These are phyloP conservation scores for Penicillium argentinense DNA, from an alignment of 495 filamentous ascomycete genomes.

Conservation along the genomic window DNA sequence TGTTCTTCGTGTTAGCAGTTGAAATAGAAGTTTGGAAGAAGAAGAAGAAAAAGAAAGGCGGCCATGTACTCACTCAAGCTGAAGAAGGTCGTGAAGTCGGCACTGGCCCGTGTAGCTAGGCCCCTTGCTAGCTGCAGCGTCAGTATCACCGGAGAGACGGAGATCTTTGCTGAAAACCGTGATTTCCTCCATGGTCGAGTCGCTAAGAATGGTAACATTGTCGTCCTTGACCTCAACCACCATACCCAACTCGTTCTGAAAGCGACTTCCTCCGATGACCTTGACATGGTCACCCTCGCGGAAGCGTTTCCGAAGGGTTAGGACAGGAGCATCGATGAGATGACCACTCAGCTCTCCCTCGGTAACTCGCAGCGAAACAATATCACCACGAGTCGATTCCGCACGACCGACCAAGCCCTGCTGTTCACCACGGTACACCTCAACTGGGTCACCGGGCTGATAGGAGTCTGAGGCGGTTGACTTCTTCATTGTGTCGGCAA, in stretches of 20 bases:
- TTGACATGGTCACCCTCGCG: constrained; percentile 95
- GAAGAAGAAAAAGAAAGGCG: too few relatives aligned
- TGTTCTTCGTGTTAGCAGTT: constrained; percentile 40
- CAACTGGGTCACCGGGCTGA: constrained; percentile 87
- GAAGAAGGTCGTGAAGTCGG: constrained; percentile 87
- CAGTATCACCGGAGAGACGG: constrained; percentile 86
- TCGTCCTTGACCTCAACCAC: constrained; percentile 90
- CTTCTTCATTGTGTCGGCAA: constrained; percentile 83
- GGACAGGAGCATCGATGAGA: constrained; percentile 87
- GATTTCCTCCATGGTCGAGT: constrained; percentile 87
- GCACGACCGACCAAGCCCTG: constrained; percentile 84
- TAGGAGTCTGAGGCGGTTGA: constrained; percentile 75
- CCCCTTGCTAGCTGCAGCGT: too few relatives aligned
- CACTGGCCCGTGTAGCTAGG: too few relatives aligned
- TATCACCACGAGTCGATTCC: constrained; percentile 83
- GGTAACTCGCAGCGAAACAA: constrained; percentile 85
- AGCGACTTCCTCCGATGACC: constrained; percentile 93
- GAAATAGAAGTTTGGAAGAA: neutral
- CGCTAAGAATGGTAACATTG: constrained; percentile 85
- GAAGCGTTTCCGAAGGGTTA: constrained; percentile 91
- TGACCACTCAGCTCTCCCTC: constrained; percentile 82
- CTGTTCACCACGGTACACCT: constrained; percentile 95
- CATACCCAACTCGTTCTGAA: constrained; percentile 92
- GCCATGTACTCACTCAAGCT: constrained; percentile 70
- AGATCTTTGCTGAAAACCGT: constrained; percentile 98